These are phyloP conservation scores for Cornus suecica DNA, from an alignment of 148 eudicot species.

Conservation along the genomic window DNA sequence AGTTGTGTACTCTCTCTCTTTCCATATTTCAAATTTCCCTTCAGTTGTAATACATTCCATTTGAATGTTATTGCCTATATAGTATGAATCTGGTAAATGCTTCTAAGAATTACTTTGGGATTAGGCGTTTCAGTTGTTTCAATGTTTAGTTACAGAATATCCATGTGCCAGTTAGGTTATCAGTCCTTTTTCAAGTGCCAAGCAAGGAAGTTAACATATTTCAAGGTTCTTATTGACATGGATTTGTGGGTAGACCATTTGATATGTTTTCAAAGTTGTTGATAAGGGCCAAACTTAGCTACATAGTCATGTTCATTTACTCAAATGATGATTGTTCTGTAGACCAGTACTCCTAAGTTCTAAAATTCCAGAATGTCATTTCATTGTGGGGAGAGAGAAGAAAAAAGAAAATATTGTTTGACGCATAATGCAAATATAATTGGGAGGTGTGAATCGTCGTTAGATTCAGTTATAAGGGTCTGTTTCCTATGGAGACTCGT, in stretches of 20 bases:
- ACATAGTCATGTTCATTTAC: background rate
- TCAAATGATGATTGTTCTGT: background rate
- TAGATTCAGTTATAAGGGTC: no score
- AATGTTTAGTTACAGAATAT: background rate
- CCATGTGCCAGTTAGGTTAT: background rate
- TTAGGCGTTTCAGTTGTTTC: background rate
- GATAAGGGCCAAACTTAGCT: no score
- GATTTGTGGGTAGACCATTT: background rate
- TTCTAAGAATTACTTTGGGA: background rate
- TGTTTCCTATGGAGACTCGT: no score
- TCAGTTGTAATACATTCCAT: background rate
- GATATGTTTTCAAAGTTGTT: background rate
- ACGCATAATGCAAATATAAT: no score
- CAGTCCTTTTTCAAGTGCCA: background rate
- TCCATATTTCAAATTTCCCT: background rate
- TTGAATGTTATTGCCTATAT: background rate
- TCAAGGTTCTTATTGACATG: background rate
- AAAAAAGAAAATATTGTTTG: no score
- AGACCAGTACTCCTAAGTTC: background rate
- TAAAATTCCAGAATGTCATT: background rate
- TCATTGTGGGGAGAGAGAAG: background rate
- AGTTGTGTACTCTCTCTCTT: background rate
- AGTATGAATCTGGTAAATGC: background rate
- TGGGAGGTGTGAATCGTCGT: no score
- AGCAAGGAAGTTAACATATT: background rate